Percentiles rank a stretch among this genome's conserved stretches.
phyloP scores from a whole-genome alignment of 345 rosid species.

The Citrus sinensis region DVS_A1.0 CM039165.1:1208001-1208500 shows the following conservation, averaged over 20 bases:
- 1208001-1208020: constrained; percentile 11
- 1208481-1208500: not conserved
- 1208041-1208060: constrained; percentile 25
- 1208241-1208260: constrained; percentile 14
- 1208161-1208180: constrained; percentile 9
- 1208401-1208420: not conserved
- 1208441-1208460: not conserved
- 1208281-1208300: not conserved
- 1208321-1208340: not conserved
- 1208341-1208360: constrained; percentile 30
- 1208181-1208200: not conserved
- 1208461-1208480: not conserved
- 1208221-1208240: not conserved
- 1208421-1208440: not conserved
- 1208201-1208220: constrained; percentile 5
- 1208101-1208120: constrained; percentile 3
- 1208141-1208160: constrained; percentile 7
- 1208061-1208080: constrained; percentile 23
- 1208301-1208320: constrained; percentile 7
- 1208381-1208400: not conserved
- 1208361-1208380: constrained; percentile 6
- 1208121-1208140: constrained; percentile 17
- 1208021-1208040: not conserved
- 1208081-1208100: constrained; percentile 21
- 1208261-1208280: constrained; percentile 7